Percentiles rank a stretch among this genome's conserved stretches.
These are phyloP conservation scores for Lactifluus rugatus DNA, from an alignment of 768 basidiomycete species.

Conservation along the genomic window DNA sequence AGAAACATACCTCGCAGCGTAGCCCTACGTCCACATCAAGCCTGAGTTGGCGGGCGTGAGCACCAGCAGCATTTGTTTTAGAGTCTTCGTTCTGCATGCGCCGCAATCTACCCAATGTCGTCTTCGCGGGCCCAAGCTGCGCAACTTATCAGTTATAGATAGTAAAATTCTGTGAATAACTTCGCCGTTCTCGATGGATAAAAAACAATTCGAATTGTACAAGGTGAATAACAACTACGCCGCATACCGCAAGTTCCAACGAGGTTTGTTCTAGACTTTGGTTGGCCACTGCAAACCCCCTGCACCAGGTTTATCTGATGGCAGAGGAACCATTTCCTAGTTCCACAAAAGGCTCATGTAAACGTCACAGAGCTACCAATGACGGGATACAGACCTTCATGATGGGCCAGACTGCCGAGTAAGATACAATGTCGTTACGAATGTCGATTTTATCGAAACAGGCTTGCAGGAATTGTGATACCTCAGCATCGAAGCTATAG, in stretches of 20 bases:
- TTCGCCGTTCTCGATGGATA: not conserved
- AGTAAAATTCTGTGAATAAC: not conserved
- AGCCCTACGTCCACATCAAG: not conserved
- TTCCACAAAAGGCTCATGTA: not conserved
- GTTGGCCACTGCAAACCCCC: constrained; percentile 11
- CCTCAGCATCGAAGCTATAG: constrained; percentile 13
- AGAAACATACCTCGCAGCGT: not conserved
- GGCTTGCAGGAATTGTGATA: not conserved
- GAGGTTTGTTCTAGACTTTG: not conserved
- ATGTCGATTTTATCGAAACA: not conserved
- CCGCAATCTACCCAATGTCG: not conserved
- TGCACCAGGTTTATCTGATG: constrained; percentile 6
- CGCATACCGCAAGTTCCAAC: not conserved
- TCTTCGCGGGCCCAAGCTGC: not conserved
- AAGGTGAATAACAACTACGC: not conserved
- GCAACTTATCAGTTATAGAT: not conserved
- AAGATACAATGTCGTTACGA: not conserved
- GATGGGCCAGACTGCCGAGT: not conserved
- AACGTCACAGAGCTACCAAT: not conserved
- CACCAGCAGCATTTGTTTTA: no score
- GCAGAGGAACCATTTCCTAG: constrained; percentile 10
- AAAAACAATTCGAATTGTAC: not conserved
- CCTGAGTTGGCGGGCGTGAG: not conserved
- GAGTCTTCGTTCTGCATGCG: not conserved
- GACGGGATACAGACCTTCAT: constrained; percentile 7